Percentiles rank a stretch among this genome's conserved stretches.
Conservation (phyloP, 73 alveolate species). For the Symbiodinium pilosum region DNA sequence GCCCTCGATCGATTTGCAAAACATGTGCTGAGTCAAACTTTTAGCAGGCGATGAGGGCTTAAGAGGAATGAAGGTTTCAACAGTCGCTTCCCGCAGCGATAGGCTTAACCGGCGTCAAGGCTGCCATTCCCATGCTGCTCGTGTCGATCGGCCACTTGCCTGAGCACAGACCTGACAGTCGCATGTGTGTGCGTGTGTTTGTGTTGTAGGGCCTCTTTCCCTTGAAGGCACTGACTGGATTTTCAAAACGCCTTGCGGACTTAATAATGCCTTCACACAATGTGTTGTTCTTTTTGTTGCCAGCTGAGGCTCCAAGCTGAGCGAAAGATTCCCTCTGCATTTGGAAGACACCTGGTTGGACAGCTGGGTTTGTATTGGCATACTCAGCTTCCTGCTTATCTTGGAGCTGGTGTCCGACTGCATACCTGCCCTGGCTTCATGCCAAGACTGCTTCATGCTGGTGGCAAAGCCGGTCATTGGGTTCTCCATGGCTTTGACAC, state of each 20-base stretch:
- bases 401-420: slow-evolving; percentile 50
- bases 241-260: too few species aligned
- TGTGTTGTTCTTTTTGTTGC: too few species aligned
- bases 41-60: too few species aligned
- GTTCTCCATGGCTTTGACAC: slow-evolving; percentile 46
- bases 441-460: slow-evolving; percentile 20
- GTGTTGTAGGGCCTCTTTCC: too few species aligned
- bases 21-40: too few species aligned
- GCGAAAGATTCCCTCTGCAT: slow-evolving; percentile 52
- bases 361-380: slow-evolving; percentile 18
- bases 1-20: too few species aligned
- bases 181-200: too few species aligned
- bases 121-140: slow-evolving; percentile 54
- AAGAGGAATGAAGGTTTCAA: too few species aligned
- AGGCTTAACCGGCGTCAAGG: slow-evolving; percentile 63
- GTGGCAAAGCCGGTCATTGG: slow-evolving; percentile 22
- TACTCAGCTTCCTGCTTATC: background rate
- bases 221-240: too few species aligned
- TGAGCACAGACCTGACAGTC: background rate
- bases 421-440: slow-evolving; percentile 59
- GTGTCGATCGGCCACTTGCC: slow-evolving; percentile 44
- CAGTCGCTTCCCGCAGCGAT: too few species aligned
- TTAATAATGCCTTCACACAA: too few species aligned
- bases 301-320: slow-evolving; percentile 36
- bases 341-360: slow-evolving; percentile 85